phyloP scores from a whole-genome alignment of 1,139 yeast genomes.

The Yamadazyma dushanensis region DNA sequence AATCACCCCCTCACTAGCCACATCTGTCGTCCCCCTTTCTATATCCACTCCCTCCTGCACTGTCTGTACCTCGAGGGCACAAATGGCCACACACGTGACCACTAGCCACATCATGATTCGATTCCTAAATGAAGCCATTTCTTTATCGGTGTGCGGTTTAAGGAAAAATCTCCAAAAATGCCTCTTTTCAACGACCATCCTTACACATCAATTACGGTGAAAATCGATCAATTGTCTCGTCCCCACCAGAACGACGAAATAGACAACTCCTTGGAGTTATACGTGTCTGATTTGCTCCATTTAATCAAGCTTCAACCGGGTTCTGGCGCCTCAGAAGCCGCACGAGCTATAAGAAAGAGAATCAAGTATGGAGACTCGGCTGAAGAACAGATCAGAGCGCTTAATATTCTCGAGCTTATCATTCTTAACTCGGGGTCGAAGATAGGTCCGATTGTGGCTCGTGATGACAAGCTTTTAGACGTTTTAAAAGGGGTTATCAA shows the following conservation, averaged over 20 bases:
- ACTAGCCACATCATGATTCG: no score
- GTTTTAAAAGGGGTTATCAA: conserved; percentile 53
- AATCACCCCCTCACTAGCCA: no score
- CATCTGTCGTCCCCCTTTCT: no score
- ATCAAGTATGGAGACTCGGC: conserved; percentile 74
- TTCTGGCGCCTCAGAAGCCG: conserved; percentile 73
- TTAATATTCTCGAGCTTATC: conserved; percentile 69
- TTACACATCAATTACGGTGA: conserved; percentile 44
- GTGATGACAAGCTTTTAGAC: conserved; percentile 71
- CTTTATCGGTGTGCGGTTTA: no score
- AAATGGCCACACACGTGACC: no score
- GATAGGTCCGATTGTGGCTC: conserved; percentile 53
- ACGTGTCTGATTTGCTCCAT: conserved; percentile 38
- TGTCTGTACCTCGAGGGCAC: no score
- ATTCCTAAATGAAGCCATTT: no score
- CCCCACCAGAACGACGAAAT: conserved; percentile 34
- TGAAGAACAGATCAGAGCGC: conserved; percentile 62
- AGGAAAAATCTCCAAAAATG: conserved; percentile 24
- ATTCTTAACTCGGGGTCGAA: conserved; percentile 70
- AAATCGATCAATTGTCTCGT: conserved; percentile 41
- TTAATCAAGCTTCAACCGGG: conserved; percentile 40
- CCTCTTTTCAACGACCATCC: conserved; percentile 45
- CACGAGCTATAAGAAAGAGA: conserved; percentile 84
- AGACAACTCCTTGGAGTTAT: conserved; percentile 37
- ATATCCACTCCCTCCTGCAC: no score